Evolutionary conservation across 768 basidiomycete species (phyloP).

Genomic region (Saitozyma podzolica): DNA sequence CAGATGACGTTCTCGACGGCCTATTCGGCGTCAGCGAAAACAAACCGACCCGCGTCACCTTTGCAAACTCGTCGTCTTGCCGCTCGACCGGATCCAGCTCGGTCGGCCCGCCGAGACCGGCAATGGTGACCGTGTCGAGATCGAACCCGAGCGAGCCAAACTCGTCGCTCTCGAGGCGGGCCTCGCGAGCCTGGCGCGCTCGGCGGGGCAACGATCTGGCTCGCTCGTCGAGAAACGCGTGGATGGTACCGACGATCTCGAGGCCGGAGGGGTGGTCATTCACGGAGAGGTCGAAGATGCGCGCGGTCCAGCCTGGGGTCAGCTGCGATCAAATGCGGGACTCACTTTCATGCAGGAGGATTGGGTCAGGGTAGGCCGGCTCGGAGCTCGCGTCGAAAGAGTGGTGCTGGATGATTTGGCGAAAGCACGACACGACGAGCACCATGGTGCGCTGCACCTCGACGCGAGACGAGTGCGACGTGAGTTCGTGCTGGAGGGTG

Average conservation of each 20-base stretch:
- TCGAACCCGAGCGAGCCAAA: conserved; percentile 67
- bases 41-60: conserved; percentile 52
- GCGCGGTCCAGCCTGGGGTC: conserved; percentile 62
- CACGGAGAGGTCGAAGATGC: conserved; percentile 57
- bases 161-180: conserved; percentile 54
- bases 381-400: conserved; percentile 42
- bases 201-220: conserved; percentile 56
- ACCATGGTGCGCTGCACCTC: conserved; percentile 55
- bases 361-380: conserved; percentile 64
- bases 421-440: conserved; percentile 64
- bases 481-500: conserved; percentile 60
- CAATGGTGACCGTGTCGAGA: conserved; percentile 63
- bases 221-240: conserved; percentile 65
- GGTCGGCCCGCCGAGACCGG: conserved; percentile 59
- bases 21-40: conserved; percentile 48
- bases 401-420: conserved; percentile 59
- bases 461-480: conserved; percentile 10
- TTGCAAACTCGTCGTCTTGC: conserved; percentile 59
- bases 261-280: conserved; percentile 59
- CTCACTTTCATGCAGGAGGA: conserved; percentile 62
- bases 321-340: too few relatives aligned
- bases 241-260: conserved; percentile 63
- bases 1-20: conserved; percentile 59
- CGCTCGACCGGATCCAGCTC: conserved; percentile 39
- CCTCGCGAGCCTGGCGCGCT: conserved; percentile 46